Evolutionary conservation across 148 eudicot genomes (phyloP).

Genomic region (Rhododendron griersonianum): DNA sequence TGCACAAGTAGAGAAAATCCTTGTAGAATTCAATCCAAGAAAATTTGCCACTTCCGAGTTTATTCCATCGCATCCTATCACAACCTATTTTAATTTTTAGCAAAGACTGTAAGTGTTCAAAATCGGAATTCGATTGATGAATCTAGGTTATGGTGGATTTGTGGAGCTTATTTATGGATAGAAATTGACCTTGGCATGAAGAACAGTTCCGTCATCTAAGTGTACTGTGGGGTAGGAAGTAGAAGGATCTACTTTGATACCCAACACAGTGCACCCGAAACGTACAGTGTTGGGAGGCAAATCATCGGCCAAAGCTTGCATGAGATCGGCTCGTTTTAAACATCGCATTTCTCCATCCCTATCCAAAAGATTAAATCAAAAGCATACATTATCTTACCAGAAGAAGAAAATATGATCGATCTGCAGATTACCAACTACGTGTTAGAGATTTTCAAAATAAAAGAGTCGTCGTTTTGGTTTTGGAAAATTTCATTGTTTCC

Average conservation of each 20-base stretch:
- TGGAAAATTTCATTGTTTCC: too few relatives aligned
- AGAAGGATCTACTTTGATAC: neutral
- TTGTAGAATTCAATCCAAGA: constrained; percentile 13
- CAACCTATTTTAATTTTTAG: neutral
- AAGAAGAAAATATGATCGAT: too few relatives aligned
- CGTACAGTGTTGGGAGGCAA: neutral
- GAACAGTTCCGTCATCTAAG: constrained; percentile 1
- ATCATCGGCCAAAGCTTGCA: neutral
- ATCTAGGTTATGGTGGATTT: neutral
- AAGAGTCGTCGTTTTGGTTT: too few relatives aligned
- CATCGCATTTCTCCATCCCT: neutral
- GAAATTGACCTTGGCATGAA: constrained; percentile 13
- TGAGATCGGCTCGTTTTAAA: neutral
- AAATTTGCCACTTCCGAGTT: constrained; percentile 1
- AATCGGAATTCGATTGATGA: neutral
- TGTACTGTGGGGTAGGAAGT: constrained; percentile 3
- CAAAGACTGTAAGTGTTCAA: neutral
- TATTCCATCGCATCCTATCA: constrained; percentile 15
- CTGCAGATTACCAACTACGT: too few relatives aligned
- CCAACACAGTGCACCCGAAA: neutral
- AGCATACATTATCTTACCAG: neutral
- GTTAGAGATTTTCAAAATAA: too few relatives aligned
- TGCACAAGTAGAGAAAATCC: constrained; percentile 10
- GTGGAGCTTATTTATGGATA: neutral
- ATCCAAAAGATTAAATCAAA: neutral